Conservation (phyloP, 768 basidiomycete genomes). For the Suillus sp. region DNA sequence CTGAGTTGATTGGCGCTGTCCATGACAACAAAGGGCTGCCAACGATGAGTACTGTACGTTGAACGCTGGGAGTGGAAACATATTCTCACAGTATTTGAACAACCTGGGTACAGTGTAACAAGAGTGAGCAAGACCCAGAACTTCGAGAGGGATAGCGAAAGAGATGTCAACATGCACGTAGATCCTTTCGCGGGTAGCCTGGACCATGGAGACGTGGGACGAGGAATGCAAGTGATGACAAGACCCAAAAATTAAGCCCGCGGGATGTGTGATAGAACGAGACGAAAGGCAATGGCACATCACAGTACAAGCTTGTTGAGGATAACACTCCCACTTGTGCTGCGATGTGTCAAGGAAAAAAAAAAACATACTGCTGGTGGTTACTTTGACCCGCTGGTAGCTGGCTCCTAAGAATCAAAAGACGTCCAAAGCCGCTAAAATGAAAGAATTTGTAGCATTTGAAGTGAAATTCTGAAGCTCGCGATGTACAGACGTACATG, state of each 20-base stretch:
- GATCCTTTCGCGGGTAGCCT: too few relatives aligned
- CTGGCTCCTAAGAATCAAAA: not conserved
- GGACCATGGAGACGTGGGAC: not conserved
- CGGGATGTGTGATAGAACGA: not conserved
- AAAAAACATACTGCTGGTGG: not conserved
- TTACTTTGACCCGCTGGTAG: not conserved
- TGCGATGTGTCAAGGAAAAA: conserved; percentile 18
- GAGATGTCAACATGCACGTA: too few relatives aligned
- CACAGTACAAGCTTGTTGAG: conserved; percentile 43
- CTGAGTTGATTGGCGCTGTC: not conserved
- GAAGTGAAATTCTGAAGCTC: not conserved
- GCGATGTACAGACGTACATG: not conserved
- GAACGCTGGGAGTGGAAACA: not conserved
- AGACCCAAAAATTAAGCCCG: not conserved
- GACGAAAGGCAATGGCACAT: conserved; percentile 16
- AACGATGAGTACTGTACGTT: not conserved
- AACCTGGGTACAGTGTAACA: not conserved
- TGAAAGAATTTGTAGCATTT: not conserved
- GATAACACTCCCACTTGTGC: conserved; percentile 48
- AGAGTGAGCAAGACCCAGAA: not conserved
- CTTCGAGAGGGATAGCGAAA: not conserved
- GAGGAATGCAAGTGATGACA: not conserved
- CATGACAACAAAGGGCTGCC: not conserved
- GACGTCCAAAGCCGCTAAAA: not conserved
- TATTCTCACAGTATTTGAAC: not conserved